Base-by-base conservation (phyloP, 2,329 filamentous ascomycete species). In the Cucurbitaria berberidis region DNA sequence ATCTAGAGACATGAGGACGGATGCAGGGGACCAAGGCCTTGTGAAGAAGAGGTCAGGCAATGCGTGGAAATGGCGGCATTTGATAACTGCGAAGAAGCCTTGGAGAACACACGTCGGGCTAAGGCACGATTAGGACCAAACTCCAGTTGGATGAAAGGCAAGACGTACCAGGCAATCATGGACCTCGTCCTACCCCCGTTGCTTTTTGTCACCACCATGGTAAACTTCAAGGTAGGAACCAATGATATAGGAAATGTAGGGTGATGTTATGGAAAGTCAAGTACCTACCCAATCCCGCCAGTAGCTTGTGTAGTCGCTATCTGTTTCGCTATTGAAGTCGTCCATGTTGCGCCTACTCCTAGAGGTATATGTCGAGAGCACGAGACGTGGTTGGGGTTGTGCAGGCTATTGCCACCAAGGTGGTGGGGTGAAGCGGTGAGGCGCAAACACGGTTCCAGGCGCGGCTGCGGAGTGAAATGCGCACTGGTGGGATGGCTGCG, bases 271-370 rank as follows among this genome's bases (percentile, higher is more conserved):
- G 29, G 29, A 27, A 51, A 57, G 57, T 48, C 32, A 49, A 56
- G 58, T 55, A 87, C 91, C 81, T 82, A 98, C 95, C 95, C 95
- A 99, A 80, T 99, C 95, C 76, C 93, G 84, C 95, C 95, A 99
- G 77, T 98, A 99, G 78, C 92, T 98, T 43, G 95, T 97, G 76
- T 98, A 99, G 80, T 99, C 95, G 78, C 93, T 97, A 75, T 99
- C 95, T 11, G 93, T 96, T 78, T 99, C 95, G 74, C 92, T 97
- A 64, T 91, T 93, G 78, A 95, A 98, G 79, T 98, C 93, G 75
- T 98, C 95, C 95, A 98, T 98, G 69, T 56, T 69, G 60, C 51
- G 57, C 55, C 54, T 63, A 36, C 58, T 57, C 29, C 39, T 51
- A 39, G 41, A 34, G 43, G 35, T 30, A 41, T 22, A 48, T 19